Evolutionary conservation across 1,139 yeast species (phyloP).

Genomic region (Sugiyamaella sp.): DNA sequence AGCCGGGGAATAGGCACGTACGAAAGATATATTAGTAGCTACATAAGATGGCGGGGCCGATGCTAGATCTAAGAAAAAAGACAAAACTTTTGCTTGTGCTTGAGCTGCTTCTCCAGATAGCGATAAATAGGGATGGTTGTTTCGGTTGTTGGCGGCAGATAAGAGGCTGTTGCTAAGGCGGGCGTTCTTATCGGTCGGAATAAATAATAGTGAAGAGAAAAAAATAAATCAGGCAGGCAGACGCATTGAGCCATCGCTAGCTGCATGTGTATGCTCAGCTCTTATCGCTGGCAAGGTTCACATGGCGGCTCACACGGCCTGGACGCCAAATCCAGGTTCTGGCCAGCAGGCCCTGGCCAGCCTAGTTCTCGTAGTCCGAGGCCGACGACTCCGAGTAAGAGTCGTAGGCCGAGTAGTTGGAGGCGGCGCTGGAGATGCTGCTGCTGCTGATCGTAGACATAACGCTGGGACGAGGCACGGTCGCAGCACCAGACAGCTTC

Average conservation of each 20-base stretch:
- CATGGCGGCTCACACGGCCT: not conserved
- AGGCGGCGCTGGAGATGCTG: slow-evolving; percentile 15
- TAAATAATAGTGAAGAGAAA: not conserved
- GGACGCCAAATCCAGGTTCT: not conserved
- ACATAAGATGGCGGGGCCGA: not conserved
- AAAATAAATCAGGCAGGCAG: not conserved
- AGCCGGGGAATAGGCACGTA: too few relatives aligned
- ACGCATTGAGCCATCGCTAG: too few relatives aligned
- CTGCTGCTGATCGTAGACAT: slow-evolving; percentile 20
- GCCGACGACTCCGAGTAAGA: slow-evolving; percentile 17
- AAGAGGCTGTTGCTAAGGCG: too few relatives aligned
- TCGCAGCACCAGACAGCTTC: not conserved
- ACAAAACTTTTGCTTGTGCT: not conserved
- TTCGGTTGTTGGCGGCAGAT: not conserved
- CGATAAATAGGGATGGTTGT: not conserved
- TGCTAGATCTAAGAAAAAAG: not conserved
- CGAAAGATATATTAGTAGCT: not conserved
- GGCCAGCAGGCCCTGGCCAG: not conserved
- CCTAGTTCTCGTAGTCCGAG: slow-evolving; percentile 13
- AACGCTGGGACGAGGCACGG: slow-evolving; percentile 21
- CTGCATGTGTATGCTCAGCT: too few relatives aligned
- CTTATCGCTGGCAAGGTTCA: too few relatives aligned
- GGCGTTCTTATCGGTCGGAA: not conserved
- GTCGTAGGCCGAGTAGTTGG: slow-evolving; percentile 10
- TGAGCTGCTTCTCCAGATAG: not conserved